Conservation (phyloP, 768 basidiomycete genomes). For the Mrakia frigida region DNA sequence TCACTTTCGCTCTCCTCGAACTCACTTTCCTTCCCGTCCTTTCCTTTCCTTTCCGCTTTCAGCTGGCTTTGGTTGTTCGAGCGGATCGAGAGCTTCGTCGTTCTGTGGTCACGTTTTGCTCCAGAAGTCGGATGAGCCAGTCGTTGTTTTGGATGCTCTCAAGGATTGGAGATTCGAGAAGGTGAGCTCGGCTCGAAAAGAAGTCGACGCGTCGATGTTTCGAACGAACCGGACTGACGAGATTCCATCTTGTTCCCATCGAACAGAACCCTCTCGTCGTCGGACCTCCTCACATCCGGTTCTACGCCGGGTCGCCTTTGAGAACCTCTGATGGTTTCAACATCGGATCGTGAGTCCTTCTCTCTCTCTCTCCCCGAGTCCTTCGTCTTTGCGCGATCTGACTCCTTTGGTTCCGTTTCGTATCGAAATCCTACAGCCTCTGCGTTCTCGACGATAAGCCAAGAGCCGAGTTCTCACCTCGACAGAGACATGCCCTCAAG, state of each 20-base stretch:
- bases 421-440: conserved; percentile 49
- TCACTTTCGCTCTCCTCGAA: neutral
- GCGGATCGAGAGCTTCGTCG: conserved; percentile 56
- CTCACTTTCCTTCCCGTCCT: too few species aligned
- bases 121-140: conserved; percentile 70
- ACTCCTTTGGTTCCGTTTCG: neutral
- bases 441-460: conserved; percentile 80
- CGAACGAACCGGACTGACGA: conserved; percentile 18
- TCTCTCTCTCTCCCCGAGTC: neutral
- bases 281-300: conserved; percentile 64
- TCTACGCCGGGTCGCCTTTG: conserved; percentile 70
- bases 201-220: neutral
- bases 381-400: neutral
- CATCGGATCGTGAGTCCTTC: conserved; percentile 25
- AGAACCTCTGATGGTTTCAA: conserved; percentile 86
- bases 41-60: neutral
- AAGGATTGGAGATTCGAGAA: conserved; percentile 78
- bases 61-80: neutral
- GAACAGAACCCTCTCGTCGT: conserved; percentile 63
- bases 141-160: conserved; percentile 70
- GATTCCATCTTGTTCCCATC: conserved; percentile 51
- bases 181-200: neutral
- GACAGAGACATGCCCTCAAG: conserved; percentile 85
- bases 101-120: conserved; percentile 80
- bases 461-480: conserved; percentile 74